phyloP scores from a whole-genome alignment of 495 filamentous ascomycete genomes.

The Cryomyces minteri region DNA sequence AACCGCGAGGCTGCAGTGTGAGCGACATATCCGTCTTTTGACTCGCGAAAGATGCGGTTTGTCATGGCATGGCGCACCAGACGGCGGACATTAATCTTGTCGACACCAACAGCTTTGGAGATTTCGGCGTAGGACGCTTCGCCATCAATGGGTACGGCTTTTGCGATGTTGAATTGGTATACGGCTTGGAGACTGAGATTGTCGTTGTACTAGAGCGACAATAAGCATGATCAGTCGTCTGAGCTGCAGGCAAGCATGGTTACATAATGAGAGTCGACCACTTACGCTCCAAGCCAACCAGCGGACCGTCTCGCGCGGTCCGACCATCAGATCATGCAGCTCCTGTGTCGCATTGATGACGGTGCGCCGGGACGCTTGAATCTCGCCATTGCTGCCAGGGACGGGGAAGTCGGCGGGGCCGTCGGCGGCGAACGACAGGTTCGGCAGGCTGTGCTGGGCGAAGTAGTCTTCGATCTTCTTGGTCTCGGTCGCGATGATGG shows the following conservation, averaged over 20 bases:
- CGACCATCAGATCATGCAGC: conserved; percentile 5
- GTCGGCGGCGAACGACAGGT: conserved; percentile 3
- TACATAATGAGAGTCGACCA: background rate
- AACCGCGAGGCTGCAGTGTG: conserved; percentile 28
- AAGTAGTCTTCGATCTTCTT: conserved; percentile 5
- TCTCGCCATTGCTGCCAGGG: background rate
- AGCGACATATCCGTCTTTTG: conserved; percentile 21
- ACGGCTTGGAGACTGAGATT: conserved; percentile 1
- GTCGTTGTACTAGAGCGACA: conserved; percentile 1
- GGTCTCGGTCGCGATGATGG: conserved; percentile 2
- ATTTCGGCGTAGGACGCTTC: background rate
- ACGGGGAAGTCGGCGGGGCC: conserved; percentile 4
- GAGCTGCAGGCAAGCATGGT: background rate
- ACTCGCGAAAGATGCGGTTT: conserved; percentile 36
- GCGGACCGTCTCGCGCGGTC: conserved; percentile 2
- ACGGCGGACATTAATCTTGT: conserved; percentile 18
- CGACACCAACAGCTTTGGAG: background rate
- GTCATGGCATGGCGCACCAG: conserved; percentile 35
- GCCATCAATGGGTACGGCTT: background rate
- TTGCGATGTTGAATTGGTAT: conserved; percentile 4
- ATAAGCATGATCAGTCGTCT: background rate
- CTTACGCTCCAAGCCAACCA: conserved; percentile 4
- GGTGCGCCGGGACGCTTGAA: background rate
- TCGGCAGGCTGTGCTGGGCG: background rate
- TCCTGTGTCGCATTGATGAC: conserved; percentile 2